phyloP scores from a whole-genome alignment of 257 asterid genomes.

The Buddleja alternifolia region DNA sequence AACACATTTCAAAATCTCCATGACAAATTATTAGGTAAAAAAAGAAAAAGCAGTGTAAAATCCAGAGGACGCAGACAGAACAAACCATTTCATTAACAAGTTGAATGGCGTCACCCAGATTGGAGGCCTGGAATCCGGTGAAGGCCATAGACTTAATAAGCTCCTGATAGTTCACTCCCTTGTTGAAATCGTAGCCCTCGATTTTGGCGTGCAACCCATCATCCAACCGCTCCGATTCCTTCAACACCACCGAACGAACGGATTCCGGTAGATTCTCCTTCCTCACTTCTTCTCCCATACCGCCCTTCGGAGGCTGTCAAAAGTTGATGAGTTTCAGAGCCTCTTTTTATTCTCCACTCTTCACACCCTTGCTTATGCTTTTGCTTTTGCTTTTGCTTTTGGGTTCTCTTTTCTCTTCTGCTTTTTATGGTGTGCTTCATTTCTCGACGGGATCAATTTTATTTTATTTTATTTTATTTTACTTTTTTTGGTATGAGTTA shows the following conservation, averaged over 20 bases:
- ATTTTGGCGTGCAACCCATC: constrained; percentile 59
- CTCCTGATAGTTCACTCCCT: constrained; percentile 69
- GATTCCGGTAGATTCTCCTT: constrained; percentile 44
- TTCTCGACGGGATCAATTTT: no score
- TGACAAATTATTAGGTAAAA: not conserved
- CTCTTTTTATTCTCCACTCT: no score
- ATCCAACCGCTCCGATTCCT: constrained; percentile 66
- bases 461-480: no score
- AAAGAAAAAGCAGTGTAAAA: not conserved
- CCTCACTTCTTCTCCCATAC: constrained; percentile 53
- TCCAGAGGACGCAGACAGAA: no score
- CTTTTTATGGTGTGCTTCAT: no score
- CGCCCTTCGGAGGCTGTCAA: not conserved
- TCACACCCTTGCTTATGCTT: no score
- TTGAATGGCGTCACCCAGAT: constrained; percentile 90
- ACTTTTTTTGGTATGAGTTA: no score
- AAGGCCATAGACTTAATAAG: constrained; percentile 71
- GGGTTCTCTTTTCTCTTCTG: not conserved
- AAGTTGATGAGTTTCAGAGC: no score
- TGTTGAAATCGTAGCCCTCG: constrained; percentile 86
- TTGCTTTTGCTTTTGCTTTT: not conserved
- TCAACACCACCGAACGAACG: constrained; percentile 60
- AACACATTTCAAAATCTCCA: constrained; percentile 11
- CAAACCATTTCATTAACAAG: constrained; percentile 83
- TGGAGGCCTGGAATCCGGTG: constrained; percentile 95